Evolutionary conservation across 768 basidiomycete species (phyloP).

Genomic region (Russula brevipes): DNA sequence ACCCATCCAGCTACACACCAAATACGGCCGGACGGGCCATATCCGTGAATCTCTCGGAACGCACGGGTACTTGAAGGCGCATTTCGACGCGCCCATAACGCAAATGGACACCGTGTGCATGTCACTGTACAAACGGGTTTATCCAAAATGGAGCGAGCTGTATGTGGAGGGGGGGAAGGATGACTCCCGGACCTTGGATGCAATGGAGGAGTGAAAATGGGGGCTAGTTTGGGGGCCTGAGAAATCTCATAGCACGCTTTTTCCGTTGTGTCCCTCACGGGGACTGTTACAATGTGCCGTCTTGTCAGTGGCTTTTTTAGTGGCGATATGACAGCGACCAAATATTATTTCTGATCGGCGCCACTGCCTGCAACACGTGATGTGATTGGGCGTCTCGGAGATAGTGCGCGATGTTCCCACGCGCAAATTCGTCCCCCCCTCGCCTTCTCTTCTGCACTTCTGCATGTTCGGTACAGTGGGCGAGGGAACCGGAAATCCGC

Average conservation of each 20-base stretch:
- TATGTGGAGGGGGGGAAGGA: slow-evolving; percentile 35
- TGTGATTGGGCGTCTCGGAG: not conserved
- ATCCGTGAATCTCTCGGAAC: slow-evolving; percentile 90
- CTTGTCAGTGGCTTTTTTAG: not conserved
- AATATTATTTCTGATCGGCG: too few relatives aligned
- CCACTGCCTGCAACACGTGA: too few relatives aligned
- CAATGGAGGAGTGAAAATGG: slow-evolving; percentile 26
- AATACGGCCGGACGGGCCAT: slow-evolving; percentile 84
- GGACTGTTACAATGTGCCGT: not conserved
- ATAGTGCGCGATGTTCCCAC: not conserved
- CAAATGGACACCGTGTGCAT: slow-evolving; percentile 98
- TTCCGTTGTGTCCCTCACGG: too few relatives aligned
- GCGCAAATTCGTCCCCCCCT: not conserved
- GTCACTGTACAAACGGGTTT: slow-evolving; percentile 92
- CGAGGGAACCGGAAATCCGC: too few relatives aligned
- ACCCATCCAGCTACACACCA: slow-evolving; percentile 89
- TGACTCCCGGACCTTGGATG: slow-evolving; percentile 19
- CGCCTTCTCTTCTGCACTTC: too few relatives aligned
- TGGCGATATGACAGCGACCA: too few relatives aligned
- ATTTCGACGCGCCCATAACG: slow-evolving; percentile 87
- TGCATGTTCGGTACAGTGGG: too few relatives aligned
- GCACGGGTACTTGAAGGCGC: slow-evolving; percentile 94
- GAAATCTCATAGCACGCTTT: not conserved
- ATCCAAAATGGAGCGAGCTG: slow-evolving; percentile 73
- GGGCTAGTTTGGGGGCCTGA: too few relatives aligned